Conservation (phyloP, 2,329 filamentous ascomycete genomes). For the Verticillium nonalfalfae region DNA sequence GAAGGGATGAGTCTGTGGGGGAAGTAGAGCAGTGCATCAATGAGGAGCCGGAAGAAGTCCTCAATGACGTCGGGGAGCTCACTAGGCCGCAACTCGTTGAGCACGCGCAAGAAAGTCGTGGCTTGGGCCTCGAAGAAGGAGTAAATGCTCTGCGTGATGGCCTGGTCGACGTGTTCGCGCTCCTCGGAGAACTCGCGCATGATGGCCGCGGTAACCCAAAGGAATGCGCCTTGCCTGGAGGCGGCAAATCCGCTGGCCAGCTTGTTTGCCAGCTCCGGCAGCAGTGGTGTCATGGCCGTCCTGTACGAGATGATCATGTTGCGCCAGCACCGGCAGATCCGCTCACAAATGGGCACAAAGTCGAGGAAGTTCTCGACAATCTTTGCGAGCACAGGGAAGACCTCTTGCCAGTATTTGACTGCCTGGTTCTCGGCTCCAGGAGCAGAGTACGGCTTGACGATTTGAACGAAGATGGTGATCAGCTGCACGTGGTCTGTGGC, state of each 20-base stretch:
- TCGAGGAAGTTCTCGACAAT: conserved; percentile 82
- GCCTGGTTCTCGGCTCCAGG: conserved; percentile 74
- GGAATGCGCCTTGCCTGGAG: conserved; percentile 89
- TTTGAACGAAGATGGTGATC: conserved; percentile 83
- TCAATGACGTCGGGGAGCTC: conserved; percentile 84
- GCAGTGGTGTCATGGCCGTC: conserved; percentile 76
- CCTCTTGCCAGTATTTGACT: conserved; percentile 93
- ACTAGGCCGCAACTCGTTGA: conserved; percentile 71
- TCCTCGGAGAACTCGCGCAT: conserved; percentile 93
- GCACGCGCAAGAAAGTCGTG: conserved; percentile 78
- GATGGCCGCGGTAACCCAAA: conserved; percentile 97
- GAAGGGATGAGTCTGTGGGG: conserved; percentile 78
- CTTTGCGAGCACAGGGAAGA: conserved; percentile 80
- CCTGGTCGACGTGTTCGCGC: conserved; percentile 72
- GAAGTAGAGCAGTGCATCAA: conserved; percentile 90
- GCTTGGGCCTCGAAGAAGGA: conserved; percentile 93
- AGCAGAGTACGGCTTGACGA: conserved; percentile 66
- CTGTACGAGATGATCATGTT: conserved; percentile 96
- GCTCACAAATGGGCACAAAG: conserved; percentile 85
- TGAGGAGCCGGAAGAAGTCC: conserved; percentile 90
- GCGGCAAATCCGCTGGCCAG: conserved; percentile 77
- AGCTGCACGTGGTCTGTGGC: conserved; percentile 76
- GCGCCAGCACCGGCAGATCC: conserved; percentile 91
- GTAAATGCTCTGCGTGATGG: conserved; percentile 84
- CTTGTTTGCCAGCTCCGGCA: conserved; percentile 82